phyloP scores from a whole-genome alignment of 2,329 filamentous ascomycete genomes.

The Stachybotrys chlorohalonatus region DNA sequence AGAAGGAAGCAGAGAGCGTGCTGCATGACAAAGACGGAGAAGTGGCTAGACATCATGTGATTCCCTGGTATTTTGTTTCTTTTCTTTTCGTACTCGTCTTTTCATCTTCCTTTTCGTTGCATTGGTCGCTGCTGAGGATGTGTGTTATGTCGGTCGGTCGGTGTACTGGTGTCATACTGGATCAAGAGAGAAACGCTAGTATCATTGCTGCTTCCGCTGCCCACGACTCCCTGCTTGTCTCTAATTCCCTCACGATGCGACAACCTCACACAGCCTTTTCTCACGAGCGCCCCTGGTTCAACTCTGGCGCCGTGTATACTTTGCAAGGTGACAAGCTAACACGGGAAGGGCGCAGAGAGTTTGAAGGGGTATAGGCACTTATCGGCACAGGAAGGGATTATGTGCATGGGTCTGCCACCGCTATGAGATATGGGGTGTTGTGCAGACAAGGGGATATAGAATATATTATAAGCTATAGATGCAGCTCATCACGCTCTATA shows the following conservation, averaged over 20 bases:
- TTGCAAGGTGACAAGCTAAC: no score
- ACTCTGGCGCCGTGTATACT: no score
- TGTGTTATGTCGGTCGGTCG: conserved; percentile 14
- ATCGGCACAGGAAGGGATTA: no score
- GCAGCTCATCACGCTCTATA: no score
- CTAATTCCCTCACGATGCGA: not conserved
- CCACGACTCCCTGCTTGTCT: not conserved
- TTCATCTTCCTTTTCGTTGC: conserved; percentile 11
- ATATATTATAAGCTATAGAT: no score
- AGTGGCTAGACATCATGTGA: conserved; percentile 1
- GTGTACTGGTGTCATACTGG: conserved; percentile 13
- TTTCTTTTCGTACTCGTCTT: conserved; percentile 16
- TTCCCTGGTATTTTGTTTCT: conserved; percentile 6
- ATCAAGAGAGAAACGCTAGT: not conserved
- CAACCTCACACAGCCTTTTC: no score
- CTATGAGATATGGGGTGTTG: no score
- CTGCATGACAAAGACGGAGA: not conserved
- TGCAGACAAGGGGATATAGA: no score
- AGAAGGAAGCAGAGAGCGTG: not conserved
- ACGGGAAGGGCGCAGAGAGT: no score
- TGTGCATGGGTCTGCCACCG: no score
- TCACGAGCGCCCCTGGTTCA: no score
- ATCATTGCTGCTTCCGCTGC: not conserved
- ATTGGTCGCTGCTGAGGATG: not conserved
- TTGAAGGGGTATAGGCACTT: no score